phyloP scores from a whole-genome alignment of 176 grass and related monocot species.

The Oropetium thomaeum region DNA sequence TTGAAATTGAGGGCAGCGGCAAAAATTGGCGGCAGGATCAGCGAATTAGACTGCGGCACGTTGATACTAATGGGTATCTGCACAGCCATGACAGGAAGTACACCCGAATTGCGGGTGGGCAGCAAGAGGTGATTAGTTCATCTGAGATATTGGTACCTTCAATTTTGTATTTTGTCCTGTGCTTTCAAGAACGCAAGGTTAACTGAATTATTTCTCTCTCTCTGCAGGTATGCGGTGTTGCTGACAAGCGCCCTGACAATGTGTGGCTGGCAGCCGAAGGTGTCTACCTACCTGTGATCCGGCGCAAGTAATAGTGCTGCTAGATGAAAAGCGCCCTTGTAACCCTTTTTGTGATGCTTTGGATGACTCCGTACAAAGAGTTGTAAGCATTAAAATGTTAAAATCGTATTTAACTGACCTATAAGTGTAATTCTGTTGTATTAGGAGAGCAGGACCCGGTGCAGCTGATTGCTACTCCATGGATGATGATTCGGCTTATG shows the following conservation, averaged over 20 bases:
- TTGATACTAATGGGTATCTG: conserved; percentile 82
- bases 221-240: conserved; percentile 75
- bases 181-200: background rate
- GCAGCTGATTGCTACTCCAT: background rate
- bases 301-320: conserved; percentile 37
- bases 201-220: conserved; percentile 26
- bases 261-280: conserved; percentile 84
- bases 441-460: background rate
- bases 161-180: background rate
- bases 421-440: conserved; percentile 16
- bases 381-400: conserved; percentile 24
- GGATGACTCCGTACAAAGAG: background rate
- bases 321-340: background rate
- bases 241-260: conserved; percentile 77
- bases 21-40: conserved; percentile 83
- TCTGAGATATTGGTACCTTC: background rate
- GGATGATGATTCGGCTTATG: background rate
- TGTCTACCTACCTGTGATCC: conserved; percentile 62
- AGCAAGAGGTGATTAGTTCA: conserved; percentile 84
- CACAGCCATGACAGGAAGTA: conserved; percentile 96
- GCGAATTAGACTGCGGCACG: conserved; percentile 62
- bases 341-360: background rate
- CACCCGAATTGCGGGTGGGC: conserved; percentile 79
- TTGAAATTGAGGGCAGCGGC: conserved; percentile 68
- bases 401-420: background rate